Evolutionary conservation across 805 yeast genomes (phyloP), one percentile per base, ranked within the genome.

Genomic region (Monosporozyma siamensis): DNA sequence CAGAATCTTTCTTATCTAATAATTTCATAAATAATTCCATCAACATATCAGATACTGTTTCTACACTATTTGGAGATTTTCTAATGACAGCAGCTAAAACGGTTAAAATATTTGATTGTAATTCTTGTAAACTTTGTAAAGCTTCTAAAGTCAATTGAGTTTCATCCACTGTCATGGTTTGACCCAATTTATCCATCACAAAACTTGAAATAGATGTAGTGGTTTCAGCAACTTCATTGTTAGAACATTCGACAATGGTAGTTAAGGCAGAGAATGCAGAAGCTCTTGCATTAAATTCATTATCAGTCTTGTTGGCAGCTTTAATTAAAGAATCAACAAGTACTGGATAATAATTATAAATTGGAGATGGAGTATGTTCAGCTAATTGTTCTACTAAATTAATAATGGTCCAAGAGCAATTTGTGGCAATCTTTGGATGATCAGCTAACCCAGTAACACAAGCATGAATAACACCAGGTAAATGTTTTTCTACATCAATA

Each of bases 351-450:
- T 77, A 90, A 47, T 71, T 80, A 22, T 95, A 82, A 67, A 92
- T 71, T 20, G 78, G 71, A 25, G 84, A 77, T 10, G 83, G 67
- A 26, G 68, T 63, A 10, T 50, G 44, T 30, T 55, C 59, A 10
- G 72, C 68, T 45, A 89, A 66, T 65, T 88, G 95, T 64, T 90
- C 97, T 22, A 85, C 74, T 50, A 92, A 70, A 63, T 92, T 92
- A 65, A 92, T 92, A 48, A 92, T 70, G 5, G 97, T 80, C 98
- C 98, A 92, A 64, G 97, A 87, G 66, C 96, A 87, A 69, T 92
- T 92, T n/a, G 96, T 87, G 3, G 89, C 76, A 26, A 92, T 95
- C 64, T 84, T 86, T 27, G 97, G 87, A 61, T 87, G 94, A 62
- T 89, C 97, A 51, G 74, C 76, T 50, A 92, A 70, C n/a, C 98